Evolutionary conservation across 1,284 basidiomycete genomes (phyloP).

Genomic region (Leccinum solheimii): DNA sequence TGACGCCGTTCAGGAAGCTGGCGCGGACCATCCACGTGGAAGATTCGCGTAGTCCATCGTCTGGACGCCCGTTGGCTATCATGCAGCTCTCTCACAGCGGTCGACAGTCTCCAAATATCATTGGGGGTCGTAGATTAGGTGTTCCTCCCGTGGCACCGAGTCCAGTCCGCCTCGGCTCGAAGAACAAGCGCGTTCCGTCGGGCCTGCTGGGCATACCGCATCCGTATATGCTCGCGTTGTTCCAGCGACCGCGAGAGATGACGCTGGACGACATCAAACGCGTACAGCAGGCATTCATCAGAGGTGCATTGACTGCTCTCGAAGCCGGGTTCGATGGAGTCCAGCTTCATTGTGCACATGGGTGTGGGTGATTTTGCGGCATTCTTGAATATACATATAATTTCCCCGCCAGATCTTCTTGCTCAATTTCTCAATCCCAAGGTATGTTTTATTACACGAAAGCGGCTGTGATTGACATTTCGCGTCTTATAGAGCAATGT

Average conservation of each 20-base stretch:
- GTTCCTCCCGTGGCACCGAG: constrained; percentile 74
- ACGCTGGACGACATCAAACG: constrained; percentile 57
- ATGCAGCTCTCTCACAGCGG: constrained; percentile 90
- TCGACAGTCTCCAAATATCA: constrained; percentile 76
- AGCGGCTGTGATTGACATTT: not conserved
- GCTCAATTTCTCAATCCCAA: constrained; percentile 83
- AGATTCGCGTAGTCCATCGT: constrained; percentile 7
- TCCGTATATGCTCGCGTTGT: constrained; percentile 50
- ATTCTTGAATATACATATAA: not conserved
- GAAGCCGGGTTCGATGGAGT: constrained; percentile 86
- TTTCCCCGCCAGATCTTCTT: constrained; percentile 64
- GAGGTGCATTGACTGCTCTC: constrained; percentile 66
- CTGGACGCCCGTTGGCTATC: constrained; percentile 48
- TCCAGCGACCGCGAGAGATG: constrained; percentile 68
- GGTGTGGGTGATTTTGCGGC: constrained; percentile 55
- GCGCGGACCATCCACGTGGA: constrained; percentile 51
- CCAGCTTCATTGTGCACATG: constrained; percentile 88
- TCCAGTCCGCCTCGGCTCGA: constrained; percentile 54
- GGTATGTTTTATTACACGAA: constrained; percentile 39
- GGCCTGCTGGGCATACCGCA: constrained; percentile 18
- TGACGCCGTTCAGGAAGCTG: constrained; percentile 54
- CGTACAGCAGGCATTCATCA: constrained; percentile 68
- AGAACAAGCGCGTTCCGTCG: constrained; percentile 22
- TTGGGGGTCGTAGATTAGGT: constrained; percentile 66
- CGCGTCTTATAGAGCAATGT: constrained; percentile 58